These are phyloP conservation scores for Silene noctiflora DNA, from an alignment of 179 eudicot genomes.

Conservation along the genomic window DNA sequence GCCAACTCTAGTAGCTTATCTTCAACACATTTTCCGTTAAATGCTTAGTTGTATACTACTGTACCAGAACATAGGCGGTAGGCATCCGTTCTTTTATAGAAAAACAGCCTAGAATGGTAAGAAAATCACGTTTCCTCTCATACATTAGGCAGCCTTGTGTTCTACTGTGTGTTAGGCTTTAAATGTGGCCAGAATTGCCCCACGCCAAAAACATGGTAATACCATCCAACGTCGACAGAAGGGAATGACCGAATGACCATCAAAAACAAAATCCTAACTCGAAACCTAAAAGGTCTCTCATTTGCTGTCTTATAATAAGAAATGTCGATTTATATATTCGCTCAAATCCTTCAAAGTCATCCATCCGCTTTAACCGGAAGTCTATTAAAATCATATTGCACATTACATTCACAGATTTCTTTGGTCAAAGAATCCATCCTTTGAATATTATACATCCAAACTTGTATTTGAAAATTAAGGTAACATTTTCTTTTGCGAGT, in stretches of 20 bases:
- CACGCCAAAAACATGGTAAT: neutral
- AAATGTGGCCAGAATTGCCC: neutral
- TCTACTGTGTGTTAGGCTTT: neutral
- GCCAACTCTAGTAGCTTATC: neutral
- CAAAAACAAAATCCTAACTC: neutral
- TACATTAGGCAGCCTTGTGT: neutral
- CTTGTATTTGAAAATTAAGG: neutral
- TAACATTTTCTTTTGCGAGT: neutral
- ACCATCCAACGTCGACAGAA: neutral
- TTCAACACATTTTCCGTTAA: neutral
- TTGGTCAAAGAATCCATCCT: conserved; percentile 1
- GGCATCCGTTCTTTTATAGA: neutral
- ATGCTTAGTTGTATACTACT: neutral
- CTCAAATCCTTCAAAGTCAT: neutral
- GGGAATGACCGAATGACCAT: neutral
- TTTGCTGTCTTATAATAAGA: neutral
- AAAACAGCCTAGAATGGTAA: conserved; percentile 1
- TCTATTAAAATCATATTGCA: neutral
- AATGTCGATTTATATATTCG: neutral
- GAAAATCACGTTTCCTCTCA: neutral
- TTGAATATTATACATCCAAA: conserved; percentile 5
- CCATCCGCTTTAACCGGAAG: neutral
- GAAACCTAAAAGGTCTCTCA: neutral
- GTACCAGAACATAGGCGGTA: neutral
- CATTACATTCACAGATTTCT: conserved; percentile 1